A percentile compares a stretch with the other conserved stretches of the same genome.
Evolutionary conservation across 2,329 filamentous ascomycete species (phyloP).

Genomic region (Cladophialophora bantiana): DNA sequence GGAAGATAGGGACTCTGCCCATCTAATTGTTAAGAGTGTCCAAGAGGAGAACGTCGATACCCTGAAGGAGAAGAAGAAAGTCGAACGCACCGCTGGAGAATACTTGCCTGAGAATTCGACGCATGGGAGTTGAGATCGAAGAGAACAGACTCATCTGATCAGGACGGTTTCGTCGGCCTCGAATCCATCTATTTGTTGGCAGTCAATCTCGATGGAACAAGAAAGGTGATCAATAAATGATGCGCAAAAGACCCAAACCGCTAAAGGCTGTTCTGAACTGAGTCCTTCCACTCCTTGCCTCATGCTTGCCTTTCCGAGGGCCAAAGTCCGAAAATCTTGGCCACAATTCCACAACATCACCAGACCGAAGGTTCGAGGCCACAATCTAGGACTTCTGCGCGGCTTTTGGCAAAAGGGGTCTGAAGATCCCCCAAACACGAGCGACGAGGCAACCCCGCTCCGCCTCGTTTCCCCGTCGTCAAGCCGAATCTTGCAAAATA

Average conservation of each 20-base stretch:
- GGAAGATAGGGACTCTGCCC: conserved; percentile 48
- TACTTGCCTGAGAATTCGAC: conserved; percentile 28
- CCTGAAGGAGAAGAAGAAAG: conserved; percentile 23
- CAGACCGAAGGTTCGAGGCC: not conserved
- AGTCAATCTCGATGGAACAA: not conserved
- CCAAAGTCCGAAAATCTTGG: not conserved
- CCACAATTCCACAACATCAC: not conserved
- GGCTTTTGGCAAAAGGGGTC: not conserved
- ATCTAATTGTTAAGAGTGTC: conserved; percentile 32
- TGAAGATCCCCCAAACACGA: not conserved
- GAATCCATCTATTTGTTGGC: not conserved
- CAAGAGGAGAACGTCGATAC: conserved; percentile 18
- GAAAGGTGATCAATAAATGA: not conserved
- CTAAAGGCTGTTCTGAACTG: not conserved
- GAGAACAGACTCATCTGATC: not conserved
- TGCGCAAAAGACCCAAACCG: not conserved
- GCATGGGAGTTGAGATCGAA: not conserved
- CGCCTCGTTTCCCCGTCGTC: not conserved
- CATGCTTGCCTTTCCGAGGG: not conserved
- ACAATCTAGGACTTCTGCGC: not conserved
- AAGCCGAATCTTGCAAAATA: not conserved
- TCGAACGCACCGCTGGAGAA: conserved; percentile 37
- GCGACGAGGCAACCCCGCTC: not conserved
- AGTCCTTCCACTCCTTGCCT: not conserved
- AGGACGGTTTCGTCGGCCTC: not conserved